Evolutionary conservation across 305 asterid genomes (phyloP).

Genomic region (Fraxinus angustifolia): DNA sequence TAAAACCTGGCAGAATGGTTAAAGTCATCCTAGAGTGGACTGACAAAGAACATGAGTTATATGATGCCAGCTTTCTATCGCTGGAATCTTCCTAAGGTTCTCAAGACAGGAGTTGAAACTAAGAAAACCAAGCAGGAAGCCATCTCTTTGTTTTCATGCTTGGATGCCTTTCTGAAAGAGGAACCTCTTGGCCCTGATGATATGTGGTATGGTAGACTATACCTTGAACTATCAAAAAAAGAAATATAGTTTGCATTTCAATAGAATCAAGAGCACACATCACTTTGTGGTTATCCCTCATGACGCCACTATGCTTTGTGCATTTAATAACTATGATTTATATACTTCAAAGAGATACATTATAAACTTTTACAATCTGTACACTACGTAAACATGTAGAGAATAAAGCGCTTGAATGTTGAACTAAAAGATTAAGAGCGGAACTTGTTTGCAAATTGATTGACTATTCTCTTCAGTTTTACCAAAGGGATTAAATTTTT

Average conservation of each 20-base stretch:
- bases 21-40: constrained; percentile 53
- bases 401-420: constrained; percentile 9
- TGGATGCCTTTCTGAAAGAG: constrained; percentile 89
- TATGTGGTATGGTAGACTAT: constrained; percentile 64
- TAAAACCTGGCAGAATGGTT: constrained; percentile 33
- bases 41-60: constrained; percentile 38
- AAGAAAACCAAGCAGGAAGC: constrained; percentile 85
- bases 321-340: background rate
- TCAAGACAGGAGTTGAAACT: constrained; percentile 60
- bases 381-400: background rate
- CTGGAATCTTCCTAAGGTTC: constrained; percentile 78
- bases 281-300: too few species aligned
- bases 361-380: background rate
- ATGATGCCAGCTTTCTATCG: constrained; percentile 51
- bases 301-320: too few species aligned
- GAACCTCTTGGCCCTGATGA: constrained; percentile 97
- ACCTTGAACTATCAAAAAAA: background rate
- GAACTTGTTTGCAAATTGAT: constrained; percentile 15
- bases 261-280: too few species aligned
- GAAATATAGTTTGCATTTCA: too few species aligned
- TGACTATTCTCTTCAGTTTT: background rate
- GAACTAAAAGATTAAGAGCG: background rate
- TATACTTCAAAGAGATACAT: constrained; percentile 9
- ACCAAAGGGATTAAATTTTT: background rate
- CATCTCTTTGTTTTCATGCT: constrained; percentile 80